Base-by-base conservation (phyloP, 2,329 filamentous ascomycete genomes). In the Cryoendolithus antarcticus region DNA sequence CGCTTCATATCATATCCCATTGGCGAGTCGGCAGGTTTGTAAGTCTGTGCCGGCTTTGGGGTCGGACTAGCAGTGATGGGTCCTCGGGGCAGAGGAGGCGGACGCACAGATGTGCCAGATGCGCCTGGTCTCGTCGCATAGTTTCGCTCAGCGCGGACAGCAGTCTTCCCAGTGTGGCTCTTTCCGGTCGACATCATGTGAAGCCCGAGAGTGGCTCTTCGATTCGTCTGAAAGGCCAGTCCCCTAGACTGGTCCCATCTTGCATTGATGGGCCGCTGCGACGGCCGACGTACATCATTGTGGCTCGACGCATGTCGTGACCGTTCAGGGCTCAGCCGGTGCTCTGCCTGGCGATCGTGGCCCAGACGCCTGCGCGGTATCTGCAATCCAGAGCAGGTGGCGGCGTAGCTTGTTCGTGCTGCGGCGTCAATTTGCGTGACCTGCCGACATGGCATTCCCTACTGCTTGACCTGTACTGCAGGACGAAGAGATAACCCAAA, bases 241-340 rank as follows among this genome's bases (percentile, higher is more conserved):
- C 53, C 50, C 24, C 53, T 48, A 13, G 53, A 55, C 40, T 42
- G 37, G 41, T 54, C 51, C 51, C 51, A 53, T 34, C 53, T 45
- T 24, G 46, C 44, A 32, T 55, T 49, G 28, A 55, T 41, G 9
- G 51, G 48, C 7, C 52, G 51, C 21, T 34, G 47, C 6, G 53
- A 53, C 10, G 52, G 53, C 9, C 48, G 39, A 19, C 51, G 48
- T 13, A 33, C 31, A 19, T 28, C 51, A 47, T 34, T 34, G 38
- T 9, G 15, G 19, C 5, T 6, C 2, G 1, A n/a, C 12, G 12
- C 10, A n/a, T 3, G 12, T 9, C 9, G 9, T 19, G 32, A 33
- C 8, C 15, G 12, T 33, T 9, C 11, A 33, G 12, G 31, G 31
- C 28, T 24, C 24, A 10, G 30, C 6, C 11, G 28, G 13, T 11